Percentiles rank a stretch among this genome's conserved stretches.
phyloP scores from a whole-genome alignment of 768 basidiomycete genomes.

The Pleurotus citrinopileatus region DNA sequence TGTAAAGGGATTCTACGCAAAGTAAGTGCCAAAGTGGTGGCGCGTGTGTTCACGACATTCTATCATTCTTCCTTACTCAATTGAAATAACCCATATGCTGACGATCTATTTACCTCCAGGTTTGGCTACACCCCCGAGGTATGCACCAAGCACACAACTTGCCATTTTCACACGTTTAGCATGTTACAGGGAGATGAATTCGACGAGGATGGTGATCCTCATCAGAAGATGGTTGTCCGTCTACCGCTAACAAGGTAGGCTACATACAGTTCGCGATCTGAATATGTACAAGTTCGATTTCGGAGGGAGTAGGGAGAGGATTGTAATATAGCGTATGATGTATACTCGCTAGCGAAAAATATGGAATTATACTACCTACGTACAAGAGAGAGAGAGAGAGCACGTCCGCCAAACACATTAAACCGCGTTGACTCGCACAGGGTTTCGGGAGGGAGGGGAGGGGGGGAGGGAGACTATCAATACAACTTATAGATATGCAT shows the following conservation, averaged over 20 bases:
- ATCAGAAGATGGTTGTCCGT: constrained; percentile 76
- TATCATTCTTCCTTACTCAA: neutral
- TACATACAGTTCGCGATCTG: constrained; percentile 10
- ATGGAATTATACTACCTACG: neutral
- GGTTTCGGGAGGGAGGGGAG: constrained; percentile 24
- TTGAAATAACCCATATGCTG: neutral
- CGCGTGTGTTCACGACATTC: constrained; percentile 13
- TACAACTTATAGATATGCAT: constrained; percentile 22
- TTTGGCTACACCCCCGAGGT: constrained; percentile 70
- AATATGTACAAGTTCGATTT: constrained; percentile 8
- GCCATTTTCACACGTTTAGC: constrained; percentile 19
- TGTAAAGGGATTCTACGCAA: constrained; percentile 72
- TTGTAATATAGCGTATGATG: neutral
- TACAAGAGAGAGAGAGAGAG: neutral
- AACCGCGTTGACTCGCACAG: neutral
- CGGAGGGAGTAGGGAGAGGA: constrained; percentile 10
- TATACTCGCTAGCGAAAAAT: neutral
- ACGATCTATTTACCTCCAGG: constrained; percentile 33
- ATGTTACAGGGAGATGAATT: no score
- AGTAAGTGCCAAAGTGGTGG: constrained; percentile 54
- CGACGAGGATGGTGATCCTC: constrained; percentile 82
- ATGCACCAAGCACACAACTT: constrained; percentile 21
- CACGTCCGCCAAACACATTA: no score
- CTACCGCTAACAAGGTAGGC: constrained; percentile 31
- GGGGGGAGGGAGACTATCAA: constrained; percentile 29